Conservation (phyloP, 805 yeast species). For the Hanseniaspora pseudoguilliermondii region DNA sequence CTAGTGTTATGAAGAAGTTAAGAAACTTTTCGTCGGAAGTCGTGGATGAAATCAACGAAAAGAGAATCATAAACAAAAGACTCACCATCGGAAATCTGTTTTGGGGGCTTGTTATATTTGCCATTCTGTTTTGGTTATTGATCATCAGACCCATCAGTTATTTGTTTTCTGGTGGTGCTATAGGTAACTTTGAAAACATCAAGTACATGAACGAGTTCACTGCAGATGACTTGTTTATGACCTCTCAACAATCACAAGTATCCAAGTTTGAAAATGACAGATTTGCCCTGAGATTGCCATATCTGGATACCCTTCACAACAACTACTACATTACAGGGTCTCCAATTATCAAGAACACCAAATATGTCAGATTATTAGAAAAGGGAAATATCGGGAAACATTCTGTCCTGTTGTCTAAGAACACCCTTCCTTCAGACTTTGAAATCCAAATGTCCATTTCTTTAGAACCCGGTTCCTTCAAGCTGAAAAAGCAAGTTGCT, state of each 20-base stretch:
- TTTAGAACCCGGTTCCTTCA: constrained; percentile 12
- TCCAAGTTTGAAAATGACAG: constrained; percentile 12
- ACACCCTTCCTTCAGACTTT: constrained; percentile 10
- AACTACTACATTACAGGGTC: constrained; percentile 10
- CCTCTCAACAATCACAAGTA: constrained; percentile 8
- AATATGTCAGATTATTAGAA: constrained; percentile 8
- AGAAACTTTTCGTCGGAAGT: constrained; percentile 10
- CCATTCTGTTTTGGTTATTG: constrained; percentile 6
- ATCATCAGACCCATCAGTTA: constrained; percentile 8
- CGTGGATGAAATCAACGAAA: constrained; percentile 8
- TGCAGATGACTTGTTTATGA: not conserved
- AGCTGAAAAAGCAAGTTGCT: constrained; percentile 8
- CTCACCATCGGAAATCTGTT: not conserved
- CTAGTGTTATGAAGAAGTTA: constrained; percentile 10
- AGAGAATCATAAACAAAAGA: constrained; percentile 1
- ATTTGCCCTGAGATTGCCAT: constrained; percentile 11
- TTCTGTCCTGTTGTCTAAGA: constrained; percentile 9
- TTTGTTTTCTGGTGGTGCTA: not conserved
- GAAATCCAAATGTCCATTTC: constrained; percentile 12
- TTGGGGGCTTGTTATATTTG: constrained; percentile 1
- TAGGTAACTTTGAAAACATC: not conserved
- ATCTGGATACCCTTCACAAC: constrained; percentile 11
- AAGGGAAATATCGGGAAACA: constrained; percentile 13
- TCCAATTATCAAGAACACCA: constrained; percentile 13
- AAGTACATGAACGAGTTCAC: not conserved